Percentiles rank a stretch among this genome's conserved stretches.
These are phyloP conservation scores for Polytrichum formosum DNA, from an alignment of 225 moss, liverwort and hornwort species.

Conservation along the genomic window DNA sequence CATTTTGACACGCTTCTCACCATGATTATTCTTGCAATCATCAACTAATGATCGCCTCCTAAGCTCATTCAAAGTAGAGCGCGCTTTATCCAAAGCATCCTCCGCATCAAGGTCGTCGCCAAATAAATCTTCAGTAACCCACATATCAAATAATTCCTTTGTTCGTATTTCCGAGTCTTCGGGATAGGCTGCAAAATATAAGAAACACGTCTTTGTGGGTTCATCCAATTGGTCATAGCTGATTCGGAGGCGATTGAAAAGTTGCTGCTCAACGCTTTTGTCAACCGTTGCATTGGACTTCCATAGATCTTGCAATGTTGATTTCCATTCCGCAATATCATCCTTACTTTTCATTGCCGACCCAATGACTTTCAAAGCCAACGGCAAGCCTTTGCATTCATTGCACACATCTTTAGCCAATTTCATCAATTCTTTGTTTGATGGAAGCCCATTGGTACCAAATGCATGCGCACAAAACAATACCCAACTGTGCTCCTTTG, in stretches of 20 bases:
- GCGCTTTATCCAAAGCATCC: background rate
- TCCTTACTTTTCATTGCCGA: background rate
- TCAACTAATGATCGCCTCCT: background rate
- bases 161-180: background rate
- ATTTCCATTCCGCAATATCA: background rate
- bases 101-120: background rate
- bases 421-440: background rate
- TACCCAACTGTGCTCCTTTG: slow-evolving; percentile 2
- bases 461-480: slow-evolving; percentile 3
- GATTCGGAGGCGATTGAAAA: too few relatives aligned
- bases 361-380: background rate
- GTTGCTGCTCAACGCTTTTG: too few relatives aligned
- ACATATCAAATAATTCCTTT: background rate
- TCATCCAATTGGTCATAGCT: too few relatives aligned
- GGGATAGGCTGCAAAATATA: slow-evolving; percentile 1
- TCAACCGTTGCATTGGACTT: too few relatives aligned
- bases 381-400: background rate
- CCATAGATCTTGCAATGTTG: background rate
- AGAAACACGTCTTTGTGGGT: background rate
- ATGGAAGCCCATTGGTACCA: background rate
- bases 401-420: slow-evolving; percentile 1
- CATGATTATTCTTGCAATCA: background rate
- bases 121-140: background rate
- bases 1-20: background rate
- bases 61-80: background rate